Evolutionary conservation across 768 basidiomycete genomes (phyloP).

Genomic region (Tricholoma furcatifolium): DNA sequence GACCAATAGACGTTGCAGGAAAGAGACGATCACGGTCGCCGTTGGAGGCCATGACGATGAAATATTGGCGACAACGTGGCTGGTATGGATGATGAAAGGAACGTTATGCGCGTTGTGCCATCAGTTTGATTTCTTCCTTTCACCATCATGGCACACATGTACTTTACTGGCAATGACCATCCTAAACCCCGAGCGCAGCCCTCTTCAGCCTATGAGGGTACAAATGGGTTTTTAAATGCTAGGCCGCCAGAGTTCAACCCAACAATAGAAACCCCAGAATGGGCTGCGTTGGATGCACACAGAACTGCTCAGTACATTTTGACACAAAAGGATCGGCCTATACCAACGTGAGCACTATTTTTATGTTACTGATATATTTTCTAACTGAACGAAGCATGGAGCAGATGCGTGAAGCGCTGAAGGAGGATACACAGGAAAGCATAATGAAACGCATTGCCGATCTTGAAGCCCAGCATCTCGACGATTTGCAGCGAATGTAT

Average conservation of each 20-base stretch:
- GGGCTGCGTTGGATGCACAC: slow-evolving; percentile 27
- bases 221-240: slow-evolving; percentile 9
- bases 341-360: slow-evolving; percentile 36
- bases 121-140: background rate
- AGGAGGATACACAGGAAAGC: slow-evolving; percentile 24
- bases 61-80: background rate
- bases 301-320: slow-evolving; percentile 39
- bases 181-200: slow-evolving; percentile 4
- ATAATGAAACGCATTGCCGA: slow-evolving; percentile 28
- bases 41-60: slow-evolving; percentile 30
- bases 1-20: slow-evolving; percentile 56
- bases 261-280: slow-evolving; percentile 2
- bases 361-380: background rate
- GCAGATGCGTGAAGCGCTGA: slow-evolving; percentile 32
- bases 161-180: background rate
- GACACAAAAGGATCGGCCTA: slow-evolving; percentile 33
- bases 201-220: background rate
- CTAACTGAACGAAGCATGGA: slow-evolving; percentile 26
- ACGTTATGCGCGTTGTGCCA: background rate
- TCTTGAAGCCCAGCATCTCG: slow-evolving; percentile 27
- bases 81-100: background rate
- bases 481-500: slow-evolving; percentile 39
- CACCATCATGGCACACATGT: slow-evolving; percentile 14
- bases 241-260: background rate
- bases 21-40: slow-evolving; percentile 37